Conservation (phyloP, 352 stramenopile genomes). For the Phytophthora boehmeriae region DNA sequence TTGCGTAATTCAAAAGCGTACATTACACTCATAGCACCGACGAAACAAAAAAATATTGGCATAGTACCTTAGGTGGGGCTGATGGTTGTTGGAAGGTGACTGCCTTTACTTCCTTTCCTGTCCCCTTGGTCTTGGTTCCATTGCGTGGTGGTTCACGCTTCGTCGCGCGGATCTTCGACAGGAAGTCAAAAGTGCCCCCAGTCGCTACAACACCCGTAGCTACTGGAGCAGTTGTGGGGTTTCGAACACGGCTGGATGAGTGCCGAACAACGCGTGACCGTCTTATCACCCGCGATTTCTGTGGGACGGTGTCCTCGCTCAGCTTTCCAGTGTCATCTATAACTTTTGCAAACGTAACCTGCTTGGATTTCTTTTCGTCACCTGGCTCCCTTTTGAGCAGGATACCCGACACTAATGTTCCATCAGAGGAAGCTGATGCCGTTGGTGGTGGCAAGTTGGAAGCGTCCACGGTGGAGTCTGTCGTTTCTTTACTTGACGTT, state of each 20-base stretch:
- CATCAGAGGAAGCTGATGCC: conserved; percentile 10
- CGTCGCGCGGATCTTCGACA: conserved; percentile 75
- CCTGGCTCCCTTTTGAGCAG: conserved; percentile 19
- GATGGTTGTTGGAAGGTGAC: conserved; percentile 6
- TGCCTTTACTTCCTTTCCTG: conserved; percentile 22
- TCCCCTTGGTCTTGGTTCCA: conserved; percentile 17
- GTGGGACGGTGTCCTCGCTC: conserved; percentile 26
- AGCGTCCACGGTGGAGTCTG: conserved; percentile 10
- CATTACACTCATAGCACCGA: conserved; percentile 6
- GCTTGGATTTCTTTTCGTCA: conserved; percentile 43
- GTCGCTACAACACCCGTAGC: conserved; percentile 74
- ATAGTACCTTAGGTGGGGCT: conserved; percentile 35
- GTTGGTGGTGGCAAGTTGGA: conserved; percentile 10
- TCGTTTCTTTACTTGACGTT: background rate
- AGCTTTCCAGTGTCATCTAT: conserved; percentile 37
- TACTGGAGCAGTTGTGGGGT: conserved; percentile 33
- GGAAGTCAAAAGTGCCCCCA: conserved; percentile 84
- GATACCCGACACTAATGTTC: conserved; percentile 25
- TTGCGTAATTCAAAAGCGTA: conserved; percentile 1
- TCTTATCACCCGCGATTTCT: conserved; percentile 36
- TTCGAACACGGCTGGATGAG: conserved; percentile 25
- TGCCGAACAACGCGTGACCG: conserved; percentile 40
- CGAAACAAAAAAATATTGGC: background rate
- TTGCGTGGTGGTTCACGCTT: conserved; percentile 26
- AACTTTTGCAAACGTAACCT: conserved; percentile 63